Base-by-base conservation (phyloP, 371 early-diverging fungal genomes). In the Ordospora pajunii region DNA sequence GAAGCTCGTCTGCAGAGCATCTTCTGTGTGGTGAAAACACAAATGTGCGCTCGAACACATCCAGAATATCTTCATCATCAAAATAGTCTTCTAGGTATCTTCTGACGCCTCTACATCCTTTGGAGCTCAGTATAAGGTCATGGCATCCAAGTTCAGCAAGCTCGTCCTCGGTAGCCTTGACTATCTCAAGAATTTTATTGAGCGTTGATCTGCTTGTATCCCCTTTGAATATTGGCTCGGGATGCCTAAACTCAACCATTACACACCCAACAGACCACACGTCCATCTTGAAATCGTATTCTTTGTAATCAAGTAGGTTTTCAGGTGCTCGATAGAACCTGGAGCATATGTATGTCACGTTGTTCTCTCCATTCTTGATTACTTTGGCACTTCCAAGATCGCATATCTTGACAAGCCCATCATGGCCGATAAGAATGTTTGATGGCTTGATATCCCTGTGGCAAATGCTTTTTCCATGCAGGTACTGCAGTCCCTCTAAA, bases 271-370 rank as follows among this genome's bases (percentile, higher is more conserved):
- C 32, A 17, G 78, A 53, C 78, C 78, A 78, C 12, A 78, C 37
- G 43, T 78, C 91, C 77, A 95, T 93, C 70, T 88, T 88, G 72
- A 89, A 88, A 23, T 90, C 90, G 86, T 96, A 96, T 83, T 90
- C 90, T 53, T 91, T 91, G 46, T 92, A 90, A n/a, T 93, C 94
- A 84, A 96, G 92, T 48, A 96, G 93, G 65, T 95, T 88, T 87
- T 96, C 97, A 0, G 97, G 97, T 14, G 95, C 94, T 62, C 97
- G 88, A 86, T 97, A 97, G 85, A 94, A 95, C 76, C 96, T 88
- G 25, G 96, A 95, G 84, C 96, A 95, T 64, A 96, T 94, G 84
- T 96, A 96, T 63, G 92, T 90, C 62, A 94, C 93, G 84, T 96
- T 96, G 43, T 91, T 91, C 82, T 95, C 94, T 58, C 91, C 92